Evolutionary conservation across 176 grass and related monocot species (phyloP).

Genomic region (Carex scoparia): DNA sequence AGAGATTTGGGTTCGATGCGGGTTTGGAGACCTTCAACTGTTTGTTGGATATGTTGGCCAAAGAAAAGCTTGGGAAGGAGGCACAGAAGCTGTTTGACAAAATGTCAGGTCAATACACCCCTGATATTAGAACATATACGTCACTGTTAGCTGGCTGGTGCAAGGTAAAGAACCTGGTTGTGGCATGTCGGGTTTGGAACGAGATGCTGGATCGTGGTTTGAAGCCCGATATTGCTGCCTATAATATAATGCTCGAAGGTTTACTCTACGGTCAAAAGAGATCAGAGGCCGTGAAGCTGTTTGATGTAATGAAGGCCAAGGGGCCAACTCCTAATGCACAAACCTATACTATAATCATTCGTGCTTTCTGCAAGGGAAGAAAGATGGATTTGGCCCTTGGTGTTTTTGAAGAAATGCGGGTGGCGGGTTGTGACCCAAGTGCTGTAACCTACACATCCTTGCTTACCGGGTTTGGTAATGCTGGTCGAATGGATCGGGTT

Average conservation of each 20-base stretch:
- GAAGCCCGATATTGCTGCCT: slow-evolving; percentile 51
- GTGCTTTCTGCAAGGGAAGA: slow-evolving; percentile 57
- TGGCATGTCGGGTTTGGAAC: slow-evolving; percentile 74
- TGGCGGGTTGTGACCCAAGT: slow-evolving; percentile 38
- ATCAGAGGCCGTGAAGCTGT: slow-evolving; percentile 72
- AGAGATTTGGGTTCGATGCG: slow-evolving; percentile 45
- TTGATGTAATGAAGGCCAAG: slow-evolving; percentile 89
- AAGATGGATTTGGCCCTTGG: slow-evolving; percentile 75
- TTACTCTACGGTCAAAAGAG: slow-evolving; percentile 64
- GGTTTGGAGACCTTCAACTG: slow-evolving; percentile 83
- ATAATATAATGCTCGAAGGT: slow-evolving; percentile 90
- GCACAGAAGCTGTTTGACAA: slow-evolving; percentile 55
- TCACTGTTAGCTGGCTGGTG: slow-evolving; percentile 63
- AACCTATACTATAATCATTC: slow-evolving; percentile 77
- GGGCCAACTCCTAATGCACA: slow-evolving; percentile 62
- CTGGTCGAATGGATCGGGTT: slow-evolving; percentile 68
- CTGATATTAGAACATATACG: slow-evolving; percentile 61
- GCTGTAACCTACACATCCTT: slow-evolving; percentile 66
- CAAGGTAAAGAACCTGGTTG: slow-evolving; percentile 65
- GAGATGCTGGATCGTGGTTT: slow-evolving; percentile 74
- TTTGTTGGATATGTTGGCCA: slow-evolving; percentile 32
- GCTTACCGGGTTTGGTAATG: slow-evolving; percentile 85
- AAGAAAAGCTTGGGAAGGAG: slow-evolving; percentile 54
- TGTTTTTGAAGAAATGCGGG: slow-evolving; percentile 63
- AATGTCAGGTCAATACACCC: slow-evolving; percentile 46